These are phyloP conservation scores for Aspergillus novoparasiticus DNA, from an alignment of 2,329 filamentous ascomycete species.

Conservation along the genomic window DNA sequence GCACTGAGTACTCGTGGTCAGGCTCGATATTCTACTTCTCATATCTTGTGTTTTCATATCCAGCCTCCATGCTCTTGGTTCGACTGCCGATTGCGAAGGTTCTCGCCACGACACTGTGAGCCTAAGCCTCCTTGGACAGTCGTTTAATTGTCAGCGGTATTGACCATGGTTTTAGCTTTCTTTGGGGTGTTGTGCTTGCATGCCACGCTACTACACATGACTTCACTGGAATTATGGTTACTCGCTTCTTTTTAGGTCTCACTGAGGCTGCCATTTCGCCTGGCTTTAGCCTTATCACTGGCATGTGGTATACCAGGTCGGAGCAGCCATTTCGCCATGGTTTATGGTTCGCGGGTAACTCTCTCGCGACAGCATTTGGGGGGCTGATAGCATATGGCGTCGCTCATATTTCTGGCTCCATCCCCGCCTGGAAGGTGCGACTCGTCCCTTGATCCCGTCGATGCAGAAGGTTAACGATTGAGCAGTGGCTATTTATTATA, in stretches of 20 bases:
- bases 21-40: constrained; percentile 14
- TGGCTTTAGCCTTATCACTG: background rate
- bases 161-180: background rate
- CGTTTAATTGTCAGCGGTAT: background rate
- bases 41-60: constrained; percentile 9
- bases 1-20: constrained; percentile 11
- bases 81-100: constrained; percentile 1
- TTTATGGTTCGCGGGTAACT: background rate
- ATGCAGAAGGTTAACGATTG: fast-evolving
- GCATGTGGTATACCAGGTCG: background rate
- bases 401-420: background rate
- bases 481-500: background rate
- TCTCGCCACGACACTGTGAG: constrained; percentile 1
- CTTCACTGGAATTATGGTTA: constrained; percentile 12
- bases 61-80: constrained; percentile 2
- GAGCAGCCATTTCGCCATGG: background rate
- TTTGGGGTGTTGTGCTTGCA: constrained; percentile 6
- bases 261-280: constrained; percentile 13
- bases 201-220: constrained; percentile 9
- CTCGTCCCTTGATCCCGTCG: background rate
- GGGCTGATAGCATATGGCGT: background rate
- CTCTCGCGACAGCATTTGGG: background rate
- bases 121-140: too few relatives aligned
- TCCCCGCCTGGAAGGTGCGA: background rate
- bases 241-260: constrained; percentile 12